Evolutionary conservation across 1,139 yeast genomes (phyloP).

Genomic region (Sugiyamaella novakii): DNA sequence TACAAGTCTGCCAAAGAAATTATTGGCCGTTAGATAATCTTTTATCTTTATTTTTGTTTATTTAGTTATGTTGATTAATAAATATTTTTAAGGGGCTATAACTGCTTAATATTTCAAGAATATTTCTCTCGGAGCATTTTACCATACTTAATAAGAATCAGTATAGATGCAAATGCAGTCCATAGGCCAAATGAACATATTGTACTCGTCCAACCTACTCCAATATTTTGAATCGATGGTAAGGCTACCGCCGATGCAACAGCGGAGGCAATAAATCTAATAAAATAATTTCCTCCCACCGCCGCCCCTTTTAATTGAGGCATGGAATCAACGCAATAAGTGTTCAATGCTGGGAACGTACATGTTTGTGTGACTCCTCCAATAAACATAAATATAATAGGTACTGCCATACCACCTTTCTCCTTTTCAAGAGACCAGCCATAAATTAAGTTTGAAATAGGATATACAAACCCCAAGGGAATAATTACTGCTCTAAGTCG

Average conservation of each 20-base stretch:
- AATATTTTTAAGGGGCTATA: background rate
- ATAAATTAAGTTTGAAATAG: slow-evolving; percentile 49
- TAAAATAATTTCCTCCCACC: slow-evolving; percentile 54
- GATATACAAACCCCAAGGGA: slow-evolving; percentile 48
- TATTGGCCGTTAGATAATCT: slow-evolving; percentile 16
- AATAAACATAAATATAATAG: slow-evolving; percentile 51
- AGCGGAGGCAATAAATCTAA: slow-evolving; percentile 54
- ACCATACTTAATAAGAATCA: slow-evolving; percentile 23
- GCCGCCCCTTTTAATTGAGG: slow-evolving; percentile 57
- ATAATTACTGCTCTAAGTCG: slow-evolving; percentile 47
- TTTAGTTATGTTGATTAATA: background rate
- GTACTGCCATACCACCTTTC: slow-evolving; percentile 58
- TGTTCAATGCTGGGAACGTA: slow-evolving; percentile 53
- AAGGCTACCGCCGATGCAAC: slow-evolving; percentile 53
- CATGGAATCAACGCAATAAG: slow-evolving; percentile 59
- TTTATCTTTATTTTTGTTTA: background rate
- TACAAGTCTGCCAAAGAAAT: slow-evolving; percentile 13
- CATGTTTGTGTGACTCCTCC: slow-evolving; percentile 55
- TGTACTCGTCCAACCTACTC: slow-evolving; percentile 57
- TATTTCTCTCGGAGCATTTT: slow-evolving; percentile 18
- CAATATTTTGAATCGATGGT: slow-evolving; percentile 49
- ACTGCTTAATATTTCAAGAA: background rate
- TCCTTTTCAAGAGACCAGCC: slow-evolving; percentile 55
- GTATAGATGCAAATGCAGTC: slow-evolving; percentile 21
- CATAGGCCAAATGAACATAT: slow-evolving; percentile 44